These are phyloP conservation scores for Aspergillus flavus DNA, from an alignment of 2,329 filamentous ascomycete genomes.

Conservation along the genomic window DNA sequence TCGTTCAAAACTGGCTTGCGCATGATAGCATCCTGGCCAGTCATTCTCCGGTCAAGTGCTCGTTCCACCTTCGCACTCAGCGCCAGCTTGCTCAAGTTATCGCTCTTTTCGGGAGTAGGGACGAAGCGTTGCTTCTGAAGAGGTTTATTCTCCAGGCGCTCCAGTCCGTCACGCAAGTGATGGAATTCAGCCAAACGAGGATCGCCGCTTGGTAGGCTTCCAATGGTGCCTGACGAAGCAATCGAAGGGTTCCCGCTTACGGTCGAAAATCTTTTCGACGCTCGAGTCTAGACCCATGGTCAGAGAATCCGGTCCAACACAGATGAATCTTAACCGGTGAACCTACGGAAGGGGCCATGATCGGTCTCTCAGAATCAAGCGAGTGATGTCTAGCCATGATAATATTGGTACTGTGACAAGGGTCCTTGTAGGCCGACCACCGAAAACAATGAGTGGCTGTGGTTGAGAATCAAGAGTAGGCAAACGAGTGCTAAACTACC, in stretches of 20 bases:
- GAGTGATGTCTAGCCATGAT: conserved; percentile 46
- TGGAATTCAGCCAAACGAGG: conserved; percentile 66
- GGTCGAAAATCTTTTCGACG: conserved; percentile 57
- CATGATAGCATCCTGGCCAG: conserved; percentile 77
- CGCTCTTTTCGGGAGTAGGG: conserved; percentile 76
- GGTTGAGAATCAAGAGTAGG: not conserved
- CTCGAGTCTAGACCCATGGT: conserved; percentile 45
- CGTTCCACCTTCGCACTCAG: conserved; percentile 89
- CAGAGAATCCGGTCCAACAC: conserved; percentile 5
- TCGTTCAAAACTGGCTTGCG: conserved; percentile 63
- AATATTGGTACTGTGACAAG: not conserved
- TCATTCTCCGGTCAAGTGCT: conserved; percentile 83
- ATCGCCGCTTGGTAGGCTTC: conserved; percentile 45
- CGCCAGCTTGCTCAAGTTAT: conserved; percentile 81
- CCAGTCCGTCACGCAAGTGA: conserved; percentile 76
- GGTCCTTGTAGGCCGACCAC: not conserved
- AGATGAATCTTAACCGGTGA: conserved; percentile 10
- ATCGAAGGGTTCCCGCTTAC: conserved; percentile 52
- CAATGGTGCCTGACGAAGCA: conserved; percentile 48
- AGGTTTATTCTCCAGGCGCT: conserved; percentile 87
- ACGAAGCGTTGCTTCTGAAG: conserved; percentile 79
- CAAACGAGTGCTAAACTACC: not conserved
- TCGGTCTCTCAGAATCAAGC: conserved; percentile 57
- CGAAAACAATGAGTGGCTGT: not conserved
- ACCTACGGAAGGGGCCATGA: conserved; percentile 57